These are phyloP conservation scores for Mycosphaerella sp. DNA, from an alignment of 2,329 filamentous ascomycete species.

Conservation along the genomic window DNA sequence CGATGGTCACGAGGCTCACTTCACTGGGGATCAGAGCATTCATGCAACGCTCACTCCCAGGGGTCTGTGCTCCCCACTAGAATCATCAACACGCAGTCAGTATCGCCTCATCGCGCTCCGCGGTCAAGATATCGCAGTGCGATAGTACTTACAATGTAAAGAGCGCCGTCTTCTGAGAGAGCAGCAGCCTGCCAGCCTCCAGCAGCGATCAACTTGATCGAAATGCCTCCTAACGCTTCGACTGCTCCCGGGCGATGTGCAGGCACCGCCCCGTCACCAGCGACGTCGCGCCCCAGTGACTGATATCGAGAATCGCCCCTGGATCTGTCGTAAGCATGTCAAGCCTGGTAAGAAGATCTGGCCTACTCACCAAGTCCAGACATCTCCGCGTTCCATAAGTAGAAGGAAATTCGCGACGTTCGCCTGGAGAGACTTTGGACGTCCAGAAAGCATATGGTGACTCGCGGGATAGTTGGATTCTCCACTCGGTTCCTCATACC, in stretches of 20 bases:
- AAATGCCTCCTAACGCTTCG: conserved; percentile 46
- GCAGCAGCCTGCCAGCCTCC: conserved; percentile 55
- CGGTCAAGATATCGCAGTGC: no score
- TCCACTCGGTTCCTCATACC: conserved; percentile 26
- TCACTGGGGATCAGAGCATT: conserved; percentile 22
- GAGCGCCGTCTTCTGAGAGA: conserved; percentile 50
- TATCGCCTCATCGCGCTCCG: no score
- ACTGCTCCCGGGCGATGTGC: conserved; percentile 45
- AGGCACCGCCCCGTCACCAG: conserved; percentile 35
- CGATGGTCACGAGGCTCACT: conserved; percentile 28
- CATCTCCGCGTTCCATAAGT: conserved; percentile 33
- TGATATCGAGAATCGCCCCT: conserved; percentile 55
- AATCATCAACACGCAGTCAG: no score
- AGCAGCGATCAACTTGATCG: conserved; percentile 47
- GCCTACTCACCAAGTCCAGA: conserved; percentile 29
- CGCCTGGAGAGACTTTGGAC: conserved; percentile 30
- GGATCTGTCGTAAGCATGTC: not conserved
- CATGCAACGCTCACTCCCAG: conserved; percentile 22
- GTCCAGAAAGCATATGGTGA: conserved; percentile 28
- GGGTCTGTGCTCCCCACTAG: conserved; percentile 46
- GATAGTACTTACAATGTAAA: conserved; percentile 43
- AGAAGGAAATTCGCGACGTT: conserved; percentile 37
- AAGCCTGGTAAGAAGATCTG: not conserved
- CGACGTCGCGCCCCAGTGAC: conserved; percentile 50
- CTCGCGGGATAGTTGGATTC: conserved; percentile 19